Base-by-base conservation (phyloP, 1,139 yeast genomes). In the Magnusiomyces tetraspermus region DNA sequence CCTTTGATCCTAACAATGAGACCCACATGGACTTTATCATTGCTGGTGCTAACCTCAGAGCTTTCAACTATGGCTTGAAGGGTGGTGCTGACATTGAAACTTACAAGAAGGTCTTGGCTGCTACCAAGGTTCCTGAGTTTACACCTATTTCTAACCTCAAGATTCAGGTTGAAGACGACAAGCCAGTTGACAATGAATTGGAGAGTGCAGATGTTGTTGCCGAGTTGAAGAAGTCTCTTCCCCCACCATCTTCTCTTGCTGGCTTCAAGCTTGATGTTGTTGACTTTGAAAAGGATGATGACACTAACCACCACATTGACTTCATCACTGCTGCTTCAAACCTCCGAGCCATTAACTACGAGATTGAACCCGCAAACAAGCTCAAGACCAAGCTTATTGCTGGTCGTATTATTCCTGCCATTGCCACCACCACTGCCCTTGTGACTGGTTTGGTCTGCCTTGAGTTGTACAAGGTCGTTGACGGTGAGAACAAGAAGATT, bases 231-330 rank as follows among this genome's bases (percentile, higher is more conserved):
- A 81, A 84, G 45, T 76, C 84, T 21, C 77, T 92, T 60, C 99
- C 99, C 40, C 82, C 86, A 54, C 96, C 97, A 46, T 81, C 95
- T 3, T 75, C 92, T 1, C 73, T 94, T 64, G 95, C 94, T 2
- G 97, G 96, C 0, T 89, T 84, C 72, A 79, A 95, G 65, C 75
- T 92, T 62, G 75, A 66, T 42, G 94, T 96, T 23, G 92, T 85
- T 51, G 97, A 90, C 62, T 94, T 92, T 66, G 99, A 92, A 71
- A 92, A 92, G 72, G 99, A 92, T 71, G 98, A 92, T 68, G 99
- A 92, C 65, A 73, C 95, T 15, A 92, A 94, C 68, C 95, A 88
- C 65, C 98, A 94, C 70, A 92, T 92, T 63, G 96, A 90, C 67
- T 92, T 94, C 69, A 94, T 92, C 61, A 76, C 94, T n/a, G 95